Conservation (phyloP, 2,329 filamentous ascomycete genomes). For the Alternaria sp. region DNA sequence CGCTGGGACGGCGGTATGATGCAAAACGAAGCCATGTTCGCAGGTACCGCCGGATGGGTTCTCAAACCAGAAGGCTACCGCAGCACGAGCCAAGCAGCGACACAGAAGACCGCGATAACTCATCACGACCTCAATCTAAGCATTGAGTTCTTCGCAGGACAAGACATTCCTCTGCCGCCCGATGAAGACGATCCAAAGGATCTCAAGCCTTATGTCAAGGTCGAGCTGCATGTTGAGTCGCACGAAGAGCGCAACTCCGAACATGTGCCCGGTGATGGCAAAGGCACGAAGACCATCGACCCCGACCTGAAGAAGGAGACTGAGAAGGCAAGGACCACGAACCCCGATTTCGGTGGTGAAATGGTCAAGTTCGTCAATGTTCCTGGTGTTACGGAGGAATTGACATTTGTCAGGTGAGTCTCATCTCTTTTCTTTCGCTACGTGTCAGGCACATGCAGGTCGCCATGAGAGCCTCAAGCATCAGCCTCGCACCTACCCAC, state of each 20-base stretch:
- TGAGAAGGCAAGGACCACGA: conserved; percentile 50
- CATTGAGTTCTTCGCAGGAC: conserved; percentile 77
- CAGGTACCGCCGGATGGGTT: conserved; percentile 80
- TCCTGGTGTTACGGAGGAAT: conserved; percentile 52
- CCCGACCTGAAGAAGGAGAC: conserved; percentile 46
- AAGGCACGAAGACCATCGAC: neutral
- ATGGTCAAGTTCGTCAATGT: conserved; percentile 53
- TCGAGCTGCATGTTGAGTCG: conserved; percentile 80
- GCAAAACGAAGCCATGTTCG: conserved; percentile 93
- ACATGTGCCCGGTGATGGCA: conserved; percentile 54
- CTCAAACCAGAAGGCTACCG: conserved; percentile 81
- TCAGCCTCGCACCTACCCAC: neutral
- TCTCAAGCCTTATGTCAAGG: conserved; percentile 78
- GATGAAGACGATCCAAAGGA: conserved; percentile 60
- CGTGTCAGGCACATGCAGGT: conserved; percentile 6
- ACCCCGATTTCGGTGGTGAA: conserved; percentile 55
- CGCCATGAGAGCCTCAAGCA: neutral
- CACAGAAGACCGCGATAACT: conserved; percentile 55
- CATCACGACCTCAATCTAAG: conserved; percentile 68
- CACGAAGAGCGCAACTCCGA: conserved; percentile 56
- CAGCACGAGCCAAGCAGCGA: conserved; percentile 40
- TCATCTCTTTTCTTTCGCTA: conserved; percentile 6
- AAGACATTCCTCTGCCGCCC: conserved; percentile 72
- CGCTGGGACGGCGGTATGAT: conserved; percentile 91
- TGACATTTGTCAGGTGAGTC: conserved; percentile 58